phyloP scores from a whole-genome alignment of 495 filamentous ascomycete species.

The Penicillium nucicola region DNA sequence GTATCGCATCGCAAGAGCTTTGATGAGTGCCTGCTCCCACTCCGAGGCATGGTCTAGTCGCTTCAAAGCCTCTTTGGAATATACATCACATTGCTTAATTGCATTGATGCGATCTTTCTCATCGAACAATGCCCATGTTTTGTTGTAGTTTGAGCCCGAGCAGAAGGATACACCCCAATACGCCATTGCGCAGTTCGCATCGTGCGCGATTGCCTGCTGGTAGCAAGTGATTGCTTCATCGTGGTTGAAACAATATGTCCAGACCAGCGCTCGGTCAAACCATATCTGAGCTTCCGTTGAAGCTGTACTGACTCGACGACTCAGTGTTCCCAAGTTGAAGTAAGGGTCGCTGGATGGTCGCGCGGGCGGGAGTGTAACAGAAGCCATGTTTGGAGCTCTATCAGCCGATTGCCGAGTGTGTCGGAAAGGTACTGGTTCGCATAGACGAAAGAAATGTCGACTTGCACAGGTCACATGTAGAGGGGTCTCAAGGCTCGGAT shows the following conservation, averaged over 20 bases:
- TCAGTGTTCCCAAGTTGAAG: conserved; percentile 52
- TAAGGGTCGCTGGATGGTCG: conserved; percentile 30
- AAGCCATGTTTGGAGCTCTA: neutral
- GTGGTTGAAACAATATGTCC: conserved; percentile 63
- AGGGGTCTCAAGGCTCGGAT: conserved; percentile 5
- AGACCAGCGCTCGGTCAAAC: conserved; percentile 59
- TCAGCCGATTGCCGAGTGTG: neutral
- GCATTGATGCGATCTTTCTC: conserved; percentile 39
- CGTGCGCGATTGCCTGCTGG: conserved; percentile 47
- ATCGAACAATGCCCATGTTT: conserved; percentile 61
- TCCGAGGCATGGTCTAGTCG: conserved; percentile 20
- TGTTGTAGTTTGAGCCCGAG: conserved; percentile 68
- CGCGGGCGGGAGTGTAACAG: neutral
- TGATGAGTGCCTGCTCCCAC: conserved; percentile 50
- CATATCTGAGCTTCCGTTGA: conserved; percentile 47
- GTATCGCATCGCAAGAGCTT: conserved; percentile 50
- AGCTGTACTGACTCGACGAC: conserved; percentile 41
- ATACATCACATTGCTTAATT: conserved; percentile 35
- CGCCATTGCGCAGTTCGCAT: conserved; percentile 53
- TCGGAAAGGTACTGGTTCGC: neutral
- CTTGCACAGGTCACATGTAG: conserved; percentile 1
- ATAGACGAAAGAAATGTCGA: neutral
- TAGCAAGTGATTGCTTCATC: conserved; percentile 58
- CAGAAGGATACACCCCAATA: conserved; percentile 62
- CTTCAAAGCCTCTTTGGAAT: conserved; percentile 30